These are phyloP conservation scores for Yueomyces sinensis DNA, from an alignment of 805 yeast genomes.

Conservation along the genomic window DNA sequence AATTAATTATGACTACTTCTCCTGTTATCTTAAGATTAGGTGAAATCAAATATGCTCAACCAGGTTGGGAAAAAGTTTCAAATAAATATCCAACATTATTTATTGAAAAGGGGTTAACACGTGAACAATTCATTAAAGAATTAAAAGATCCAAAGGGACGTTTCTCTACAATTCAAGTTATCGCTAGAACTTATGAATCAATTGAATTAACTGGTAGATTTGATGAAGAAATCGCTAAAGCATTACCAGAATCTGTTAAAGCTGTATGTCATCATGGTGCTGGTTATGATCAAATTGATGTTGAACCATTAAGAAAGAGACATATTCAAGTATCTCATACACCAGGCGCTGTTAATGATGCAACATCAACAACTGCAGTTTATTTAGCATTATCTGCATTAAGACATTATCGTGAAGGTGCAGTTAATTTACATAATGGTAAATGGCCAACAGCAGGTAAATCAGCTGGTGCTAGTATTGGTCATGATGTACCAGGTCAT, in stretches of 20 bases:
- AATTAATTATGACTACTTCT: slow-evolving; percentile 23
- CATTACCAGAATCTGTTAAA: slow-evolving; percentile 41
- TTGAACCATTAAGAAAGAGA: slow-evolving; percentile 34
- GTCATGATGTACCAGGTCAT: slow-evolving; percentile 66
- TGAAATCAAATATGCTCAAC: slow-evolving; percentile 41
- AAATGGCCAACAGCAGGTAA: slow-evolving; percentile 47
- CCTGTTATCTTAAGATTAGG: slow-evolving; percentile 61
- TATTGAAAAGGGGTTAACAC: slow-evolving; percentile 26
- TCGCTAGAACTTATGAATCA: slow-evolving; percentile 42
- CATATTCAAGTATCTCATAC: slow-evolving; percentile 56
- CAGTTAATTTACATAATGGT: slow-evolving; percentile 39
- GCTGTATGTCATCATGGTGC: slow-evolving; percentile 57
- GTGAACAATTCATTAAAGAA: slow-evolving; percentile 23
- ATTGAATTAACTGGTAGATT: slow-evolving; percentile 45
- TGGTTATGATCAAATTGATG: slow-evolving; percentile 63
- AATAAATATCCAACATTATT: slow-evolving; percentile 36
- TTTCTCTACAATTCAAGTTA: slow-evolving; percentile 23
- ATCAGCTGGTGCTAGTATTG: slow-evolving; percentile 49
- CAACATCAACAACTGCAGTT: slow-evolving; percentile 64
- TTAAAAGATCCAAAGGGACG: slow-evolving; percentile 21
- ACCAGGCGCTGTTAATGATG: slow-evolving; percentile 51
- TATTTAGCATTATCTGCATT: slow-evolving; percentile 48
- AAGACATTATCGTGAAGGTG: slow-evolving; percentile 54
- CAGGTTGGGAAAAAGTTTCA: slow-evolving; percentile 49
- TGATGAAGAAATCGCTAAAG: slow-evolving; percentile 44